phyloP scores from a whole-genome alignment of 2,329 filamentous ascomycete genomes.

The Scolecobasidium constrictum region DNA sequence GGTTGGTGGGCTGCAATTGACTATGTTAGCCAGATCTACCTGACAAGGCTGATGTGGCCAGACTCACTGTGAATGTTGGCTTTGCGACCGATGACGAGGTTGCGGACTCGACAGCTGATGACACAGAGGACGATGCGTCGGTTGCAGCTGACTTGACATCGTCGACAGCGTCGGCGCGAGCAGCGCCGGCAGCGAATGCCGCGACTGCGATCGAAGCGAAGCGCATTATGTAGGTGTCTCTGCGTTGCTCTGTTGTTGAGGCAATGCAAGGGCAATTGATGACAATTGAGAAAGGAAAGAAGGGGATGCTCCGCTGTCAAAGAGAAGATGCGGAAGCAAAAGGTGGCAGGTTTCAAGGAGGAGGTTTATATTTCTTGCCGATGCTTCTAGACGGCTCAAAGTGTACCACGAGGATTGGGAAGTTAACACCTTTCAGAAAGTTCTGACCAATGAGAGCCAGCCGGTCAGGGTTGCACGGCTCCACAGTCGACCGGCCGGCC shows the following conservation, averaged over 20 bases:
- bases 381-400: neutral
- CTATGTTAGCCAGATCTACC: conserved; percentile 1
- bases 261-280: neutral
- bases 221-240: conserved; percentile 4
- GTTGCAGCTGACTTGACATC: conserved; percentile 10
- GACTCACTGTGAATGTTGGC: conserved; percentile 12
- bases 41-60: neutral
- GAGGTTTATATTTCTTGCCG: neutral
- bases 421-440: neutral
- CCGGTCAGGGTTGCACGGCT: too few relatives aligned
- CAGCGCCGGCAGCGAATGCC: conserved; percentile 5
- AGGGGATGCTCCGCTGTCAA: neutral
- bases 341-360: neutral
- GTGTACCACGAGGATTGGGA: neutral
- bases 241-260: neutral
- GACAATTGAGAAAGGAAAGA: neutral
- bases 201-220: conserved; percentile 6
- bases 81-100: conserved; percentile 7
- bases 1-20: conserved; percentile 62
- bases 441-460: too few relatives aligned
- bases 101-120: conserved; percentile 7
- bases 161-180: conserved; percentile 8
- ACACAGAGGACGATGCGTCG: conserved; percentile 8
- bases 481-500: too few relatives aligned
- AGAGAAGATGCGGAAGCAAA: neutral